phyloP scores from a whole-genome alignment of 208 protist species.

The Acanthamoeba castellanii region DNA sequence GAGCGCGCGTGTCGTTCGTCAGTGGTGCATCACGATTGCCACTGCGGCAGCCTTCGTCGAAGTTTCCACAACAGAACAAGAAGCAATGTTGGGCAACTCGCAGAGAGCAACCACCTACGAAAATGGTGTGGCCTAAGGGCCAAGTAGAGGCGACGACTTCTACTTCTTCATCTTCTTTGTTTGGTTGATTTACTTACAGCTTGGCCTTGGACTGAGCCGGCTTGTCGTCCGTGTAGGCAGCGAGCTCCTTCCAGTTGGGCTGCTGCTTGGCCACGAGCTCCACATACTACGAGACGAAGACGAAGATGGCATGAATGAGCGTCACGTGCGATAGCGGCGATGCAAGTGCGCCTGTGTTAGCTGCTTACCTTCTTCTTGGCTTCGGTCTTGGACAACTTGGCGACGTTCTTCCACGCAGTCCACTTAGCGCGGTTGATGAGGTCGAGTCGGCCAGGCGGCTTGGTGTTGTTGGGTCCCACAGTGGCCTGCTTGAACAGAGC shows the following conservation, averaged over 20 bases:
- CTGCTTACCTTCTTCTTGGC: slow-evolving; percentile 64
- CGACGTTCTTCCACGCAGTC: slow-evolving; percentile 73
- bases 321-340: not conserved
- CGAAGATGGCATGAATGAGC: not conserved
- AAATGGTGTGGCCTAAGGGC: too few species aligned
- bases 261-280: slow-evolving; percentile 60
- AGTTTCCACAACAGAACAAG: too few species aligned
- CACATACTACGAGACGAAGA: slow-evolving; percentile 18
- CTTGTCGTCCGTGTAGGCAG: slow-evolving; percentile 52
- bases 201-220: slow-evolving; percentile 30
- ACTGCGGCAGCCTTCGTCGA: too few species aligned
- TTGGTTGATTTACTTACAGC: slow-evolving; percentile 18
- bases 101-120: too few species aligned
- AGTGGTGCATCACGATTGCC: too few species aligned
- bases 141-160: too few species aligned
- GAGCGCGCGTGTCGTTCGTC: too few species aligned
- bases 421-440: slow-evolving; percentile 91
- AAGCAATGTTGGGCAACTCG: too few species aligned
- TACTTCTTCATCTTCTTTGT: too few species aligned
- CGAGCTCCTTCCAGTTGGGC: slow-evolving; percentile 70
- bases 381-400: slow-evolving; percentile 54
- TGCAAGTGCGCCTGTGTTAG: not conserved
- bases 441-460: slow-evolving; percentile 39
- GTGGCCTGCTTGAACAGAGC: slow-evolving; percentile 98
- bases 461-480: slow-evolving; percentile 92